Evolutionary conservation across 1,139 yeast genomes (phyloP).

Genomic region (Citeromyces hawaiiensis): DNA sequence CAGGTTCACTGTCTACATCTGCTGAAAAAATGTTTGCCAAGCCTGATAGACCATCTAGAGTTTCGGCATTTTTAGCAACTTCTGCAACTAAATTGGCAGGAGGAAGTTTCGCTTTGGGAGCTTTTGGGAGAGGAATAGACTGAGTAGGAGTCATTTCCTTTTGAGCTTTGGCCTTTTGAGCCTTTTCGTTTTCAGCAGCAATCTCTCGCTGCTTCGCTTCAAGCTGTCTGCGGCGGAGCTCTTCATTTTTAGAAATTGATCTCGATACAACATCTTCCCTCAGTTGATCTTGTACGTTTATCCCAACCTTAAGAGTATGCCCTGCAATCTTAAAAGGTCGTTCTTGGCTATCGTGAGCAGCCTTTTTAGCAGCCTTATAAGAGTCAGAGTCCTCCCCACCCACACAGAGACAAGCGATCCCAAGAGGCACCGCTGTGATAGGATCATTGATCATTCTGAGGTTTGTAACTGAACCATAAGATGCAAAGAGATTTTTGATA

Average conservation of each 20-base stretch:
- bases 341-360: slow-evolving; percentile 15
- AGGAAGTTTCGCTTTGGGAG: background rate
- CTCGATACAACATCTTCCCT: background rate
- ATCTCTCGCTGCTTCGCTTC: background rate
- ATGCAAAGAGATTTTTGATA: slow-evolving; percentile 37
- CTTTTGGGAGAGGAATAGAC: background rate
- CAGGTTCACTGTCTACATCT: background rate
- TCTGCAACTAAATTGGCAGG: background rate
- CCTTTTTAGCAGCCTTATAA: slow-evolving; percentile 22
- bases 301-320: background rate
- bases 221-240: background rate
- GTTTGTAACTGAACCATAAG: slow-evolving; percentile 48
- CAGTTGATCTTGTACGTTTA: background rate
- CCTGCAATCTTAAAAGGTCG: background rate
- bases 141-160: background rate
- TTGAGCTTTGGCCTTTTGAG: slow-evolving; percentile 1
- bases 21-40: slow-evolving; percentile 1
- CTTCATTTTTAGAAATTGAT: background rate
- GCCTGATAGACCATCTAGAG: background rate
- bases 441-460: slow-evolving; percentile 60
- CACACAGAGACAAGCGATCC: slow-evolving; percentile 54
- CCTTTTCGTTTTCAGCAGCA: background rate
- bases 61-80: background rate
- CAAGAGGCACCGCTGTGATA: slow-evolving; percentile 66
- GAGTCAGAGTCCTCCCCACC: slow-evolving; percentile 37